Evolutionary conservation across 2,329 filamentous ascomycete species (phyloP).

Genomic region (Clonostachys byssicola): DNA sequence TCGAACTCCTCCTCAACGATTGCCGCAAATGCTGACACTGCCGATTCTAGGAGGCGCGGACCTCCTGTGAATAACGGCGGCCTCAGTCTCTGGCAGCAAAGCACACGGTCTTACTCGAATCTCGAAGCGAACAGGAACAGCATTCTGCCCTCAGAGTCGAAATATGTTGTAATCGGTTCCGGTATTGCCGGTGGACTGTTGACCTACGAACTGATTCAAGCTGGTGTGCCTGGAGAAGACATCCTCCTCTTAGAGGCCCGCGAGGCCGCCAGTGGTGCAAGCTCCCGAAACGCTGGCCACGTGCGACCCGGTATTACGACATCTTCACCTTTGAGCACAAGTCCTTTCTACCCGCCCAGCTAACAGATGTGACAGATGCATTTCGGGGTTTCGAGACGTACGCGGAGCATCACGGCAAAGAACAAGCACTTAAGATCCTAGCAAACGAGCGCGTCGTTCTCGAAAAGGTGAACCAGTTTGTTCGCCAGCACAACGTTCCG

Average conservation of each 20-base stretch:
- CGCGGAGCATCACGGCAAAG: background rate
- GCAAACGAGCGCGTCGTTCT: background rate
- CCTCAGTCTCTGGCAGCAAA: conserved; percentile 33
- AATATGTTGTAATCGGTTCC: conserved; percentile 34
- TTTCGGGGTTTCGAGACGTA: conserved; percentile 34
- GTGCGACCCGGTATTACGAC: conserved; percentile 20
- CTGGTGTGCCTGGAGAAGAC: conserved; percentile 21
- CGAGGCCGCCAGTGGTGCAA: conserved; percentile 36
- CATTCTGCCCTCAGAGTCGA: conserved; percentile 17
- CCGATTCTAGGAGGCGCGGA: background rate
- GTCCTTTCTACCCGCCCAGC: too few species aligned
- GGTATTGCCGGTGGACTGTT: conserved; percentile 33
- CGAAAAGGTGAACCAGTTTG: conserved; percentile 32
- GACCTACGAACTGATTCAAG: conserved; percentile 27
- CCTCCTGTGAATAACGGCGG: background rate
- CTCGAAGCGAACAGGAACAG: conserved; percentile 25
- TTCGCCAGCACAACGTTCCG: conserved; percentile 28
- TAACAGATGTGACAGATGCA: conserved; percentile 18
- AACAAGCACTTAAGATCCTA: background rate
- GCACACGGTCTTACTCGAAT: conserved; percentile 32
- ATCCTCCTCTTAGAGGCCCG: conserved; percentile 35
- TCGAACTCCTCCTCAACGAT: background rate
- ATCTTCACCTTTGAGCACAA: too few species aligned
- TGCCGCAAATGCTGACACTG: background rate
- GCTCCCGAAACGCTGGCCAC: conserved; percentile 36